These are phyloP conservation scores for Aspergillus sp. DNA, from an alignment of 2,329 filamentous ascomycete genomes.

Conservation along the genomic window DNA sequence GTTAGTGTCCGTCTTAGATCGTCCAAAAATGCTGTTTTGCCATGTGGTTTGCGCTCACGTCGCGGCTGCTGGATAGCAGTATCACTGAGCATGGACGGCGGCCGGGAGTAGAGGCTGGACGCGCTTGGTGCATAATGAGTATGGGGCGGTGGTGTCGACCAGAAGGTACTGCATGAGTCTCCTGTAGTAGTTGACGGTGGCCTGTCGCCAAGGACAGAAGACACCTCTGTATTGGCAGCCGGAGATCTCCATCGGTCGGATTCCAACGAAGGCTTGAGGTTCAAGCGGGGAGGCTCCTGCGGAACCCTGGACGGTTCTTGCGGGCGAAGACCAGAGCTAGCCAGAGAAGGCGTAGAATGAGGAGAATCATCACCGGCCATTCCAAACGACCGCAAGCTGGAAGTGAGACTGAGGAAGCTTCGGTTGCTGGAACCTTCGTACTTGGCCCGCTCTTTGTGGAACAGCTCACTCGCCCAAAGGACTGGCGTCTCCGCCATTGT, in stretches of 20 bases:
- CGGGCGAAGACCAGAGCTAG: slow-evolving; percentile 30
- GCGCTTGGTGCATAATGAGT: slow-evolving; percentile 66
- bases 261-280: slow-evolving; percentile 69
- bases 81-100: slow-evolving; percentile 48
- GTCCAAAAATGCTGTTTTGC: slow-evolving; percentile 77
- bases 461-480: slow-evolving; percentile 90
- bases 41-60: slow-evolving; percentile 56
- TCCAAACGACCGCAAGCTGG: slow-evolving; percentile 49
- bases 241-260: slow-evolving; percentile 66
- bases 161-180: slow-evolving; percentile 80
- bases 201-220: slow-evolving; percentile 62
- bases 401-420: slow-evolving; percentile 40
- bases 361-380: slow-evolving; percentile 49
- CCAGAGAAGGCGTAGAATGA: slow-evolving; percentile 33
- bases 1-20: slow-evolving; percentile 79
- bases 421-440: slow-evolving; percentile 47
- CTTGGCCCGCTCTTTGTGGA: slow-evolving; percentile 66
- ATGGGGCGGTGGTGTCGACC: slow-evolving; percentile 80
- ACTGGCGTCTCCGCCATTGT: slow-evolving; percentile 83
- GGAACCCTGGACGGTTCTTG: slow-evolving; percentile 38
- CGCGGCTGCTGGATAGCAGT: slow-evolving; percentile 37
- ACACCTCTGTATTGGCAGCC: slow-evolving; percentile 65
- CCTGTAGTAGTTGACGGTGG: slow-evolving; percentile 72
- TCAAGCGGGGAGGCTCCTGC: slow-evolving; percentile 41
- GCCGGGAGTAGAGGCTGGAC: slow-evolving; percentile 59